Base-by-base conservation (phyloP, 257 asterid genomes). In the Capsicum rhomboideum region DNA sequence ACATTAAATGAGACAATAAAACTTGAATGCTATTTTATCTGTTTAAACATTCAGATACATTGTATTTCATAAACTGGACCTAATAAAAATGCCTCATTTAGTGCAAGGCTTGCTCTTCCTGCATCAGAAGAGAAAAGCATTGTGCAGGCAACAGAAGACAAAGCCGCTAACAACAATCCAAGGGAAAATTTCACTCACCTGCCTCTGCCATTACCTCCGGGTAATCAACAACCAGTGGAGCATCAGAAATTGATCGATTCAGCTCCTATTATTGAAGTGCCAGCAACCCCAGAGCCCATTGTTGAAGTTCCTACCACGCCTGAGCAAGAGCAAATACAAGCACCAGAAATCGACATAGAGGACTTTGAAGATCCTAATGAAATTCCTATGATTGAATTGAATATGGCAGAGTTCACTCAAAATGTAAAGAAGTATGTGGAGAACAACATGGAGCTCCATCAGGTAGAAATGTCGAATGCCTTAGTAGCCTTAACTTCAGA, bases 31-130 rank as follows among this genome's bases (percentile, higher is more conserved):
- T 21, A 12, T 26, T 49, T 82, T 59, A 46, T 46, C 23, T 74
- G 59, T 74, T 46, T 14, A 50, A 58, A 79, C 6, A 34, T 9
- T 75, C 68, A 52, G 46, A 31, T 52, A 83, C 78, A 49, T 46
- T 79, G 52, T 64, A 74, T 31, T 63, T 84, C 82, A 85, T 80
- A 77, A 85, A 58, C 56, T 87, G 78, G 40, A 56, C 83, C 87
- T 87, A 72, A 75, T 80, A 49, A 80, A 87, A 86, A 75, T 87
- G 85, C 21, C 80, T 42, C 81, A 74, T 87, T 90, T 93, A 96
- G 99, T 84, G 97, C 98, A 58, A 91, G 99, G 87, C 95, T 96
- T 87, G 87, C 97, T 69, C 97, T 96, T 84, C 99, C 99, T 82
- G 95, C 95, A 79, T 94, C 98, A 17, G 97, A 88, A 83, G 97